Conservation (phyloP, 2,329 filamentous ascomycete genomes). For the Orbilia brochopaga region DNA sequence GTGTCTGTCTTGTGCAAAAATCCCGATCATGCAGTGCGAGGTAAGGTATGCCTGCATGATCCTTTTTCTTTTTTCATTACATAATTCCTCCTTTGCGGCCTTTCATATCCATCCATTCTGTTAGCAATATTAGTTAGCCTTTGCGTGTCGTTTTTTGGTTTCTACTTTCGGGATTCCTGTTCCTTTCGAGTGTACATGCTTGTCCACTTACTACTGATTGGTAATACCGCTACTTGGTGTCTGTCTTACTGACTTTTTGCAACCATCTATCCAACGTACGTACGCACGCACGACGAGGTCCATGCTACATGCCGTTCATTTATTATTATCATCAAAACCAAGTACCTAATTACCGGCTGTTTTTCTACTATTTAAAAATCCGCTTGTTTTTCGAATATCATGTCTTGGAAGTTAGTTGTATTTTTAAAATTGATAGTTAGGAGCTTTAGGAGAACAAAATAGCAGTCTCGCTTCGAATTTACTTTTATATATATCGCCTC, state of each 20-base stretch:
- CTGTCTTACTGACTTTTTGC: conserved; percentile 12
- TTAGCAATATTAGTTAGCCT: conserved; percentile 30
- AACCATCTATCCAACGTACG: conserved; percentile 31
- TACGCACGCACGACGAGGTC: conserved; percentile 41
- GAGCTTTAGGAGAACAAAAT: conserved; percentile 43
- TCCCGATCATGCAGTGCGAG: conserved; percentile 14
- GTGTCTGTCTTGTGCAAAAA: conserved; percentile 15
- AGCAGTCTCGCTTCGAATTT: conserved; percentile 33
- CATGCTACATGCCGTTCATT: conserved; percentile 42
- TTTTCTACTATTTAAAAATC: conserved; percentile 37
- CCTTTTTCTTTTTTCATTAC: conserved; percentile 36
- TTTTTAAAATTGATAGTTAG: conserved; percentile 34
- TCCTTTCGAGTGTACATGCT: conserved; percentile 51
- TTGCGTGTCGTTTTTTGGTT: conserved; percentile 18
- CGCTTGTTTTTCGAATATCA: conserved; percentile 38
- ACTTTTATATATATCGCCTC: conserved; percentile 30
- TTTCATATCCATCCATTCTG: conserved; percentile 30
- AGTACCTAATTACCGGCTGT: conserved; percentile 31
- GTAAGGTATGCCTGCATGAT: conserved; percentile 18
- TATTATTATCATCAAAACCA: conserved; percentile 10
- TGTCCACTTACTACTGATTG: conserved; percentile 20
- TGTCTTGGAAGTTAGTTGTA: conserved; percentile 39
- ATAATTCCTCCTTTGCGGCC: conserved; percentile 28
- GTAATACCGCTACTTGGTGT: conserved; percentile 11
- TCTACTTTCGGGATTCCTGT: conserved; percentile 26